Conservation (phyloP, 305 asterid species). For the Fraxinus platypoda region DNA sequence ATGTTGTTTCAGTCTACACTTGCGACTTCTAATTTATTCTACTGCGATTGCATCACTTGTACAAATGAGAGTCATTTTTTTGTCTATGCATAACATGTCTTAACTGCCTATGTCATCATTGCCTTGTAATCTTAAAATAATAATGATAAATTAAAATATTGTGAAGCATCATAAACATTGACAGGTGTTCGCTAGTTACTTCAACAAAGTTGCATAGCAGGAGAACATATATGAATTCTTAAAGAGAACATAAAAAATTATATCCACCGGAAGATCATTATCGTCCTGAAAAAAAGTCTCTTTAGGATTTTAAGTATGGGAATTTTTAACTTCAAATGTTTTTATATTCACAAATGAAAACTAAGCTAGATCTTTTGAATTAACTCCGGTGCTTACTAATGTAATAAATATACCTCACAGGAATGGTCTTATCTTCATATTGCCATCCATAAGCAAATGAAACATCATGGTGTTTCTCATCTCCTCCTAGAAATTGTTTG, state of each 20-base stretch:
- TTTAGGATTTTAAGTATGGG: not conserved
- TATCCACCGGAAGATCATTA: not conserved
- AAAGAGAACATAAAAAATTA: not conserved
- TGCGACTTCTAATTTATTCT: too few relatives aligned
- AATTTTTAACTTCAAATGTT: not conserved
- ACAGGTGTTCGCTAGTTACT: not conserved
- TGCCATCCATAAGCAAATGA: conserved; percentile 41
- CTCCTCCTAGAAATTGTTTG: conserved; percentile 30
- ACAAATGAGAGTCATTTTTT: too few relatives aligned
- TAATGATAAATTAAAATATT: not conserved
- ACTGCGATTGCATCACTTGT: too few relatives aligned
- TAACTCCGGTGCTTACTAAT: not conserved
- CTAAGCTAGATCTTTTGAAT: not conserved
- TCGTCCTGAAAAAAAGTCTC: not conserved
- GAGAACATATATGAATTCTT: not conserved
- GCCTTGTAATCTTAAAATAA: not conserved
- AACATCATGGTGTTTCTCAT: conserved; percentile 25
- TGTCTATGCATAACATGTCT: too few relatives aligned
- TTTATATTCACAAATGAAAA: not conserved
- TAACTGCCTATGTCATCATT: too few relatives aligned
- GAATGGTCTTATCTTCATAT: conserved; percentile 56
- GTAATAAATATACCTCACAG: conserved; percentile 53
- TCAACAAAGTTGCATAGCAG: not conserved
- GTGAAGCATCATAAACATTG: not conserved
- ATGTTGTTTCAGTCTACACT: too few relatives aligned